phyloP scores from a whole-genome alignment of 768 basidiomycete species.

The Postia placenta region DNA sequence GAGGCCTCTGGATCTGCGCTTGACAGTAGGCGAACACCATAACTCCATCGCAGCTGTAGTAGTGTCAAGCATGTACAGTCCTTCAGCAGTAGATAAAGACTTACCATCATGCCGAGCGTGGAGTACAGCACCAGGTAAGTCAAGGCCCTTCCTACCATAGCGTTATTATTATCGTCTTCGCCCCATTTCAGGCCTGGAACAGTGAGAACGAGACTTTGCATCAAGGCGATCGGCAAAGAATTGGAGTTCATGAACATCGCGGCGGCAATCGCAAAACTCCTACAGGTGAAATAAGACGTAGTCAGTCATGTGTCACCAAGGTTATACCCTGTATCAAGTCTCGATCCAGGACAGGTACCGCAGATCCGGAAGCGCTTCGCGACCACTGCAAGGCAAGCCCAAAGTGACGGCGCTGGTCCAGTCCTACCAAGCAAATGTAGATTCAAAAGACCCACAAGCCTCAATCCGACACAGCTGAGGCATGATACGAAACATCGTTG shows the following conservation, averaged over 20 bases:
- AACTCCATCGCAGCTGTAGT: conserved; percentile 82
- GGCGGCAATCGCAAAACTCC: conserved; percentile 75
- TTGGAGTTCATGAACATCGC: conserved; percentile 95
- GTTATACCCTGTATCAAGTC: not conserved
- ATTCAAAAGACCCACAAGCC: too few species aligned
- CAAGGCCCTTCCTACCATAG: conserved; percentile 88
- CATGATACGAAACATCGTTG: too few species aligned
- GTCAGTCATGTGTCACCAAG: not conserved
- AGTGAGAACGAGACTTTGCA: conserved; percentile 83
- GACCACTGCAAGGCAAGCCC: too few species aligned
- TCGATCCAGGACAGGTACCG: too few species aligned
- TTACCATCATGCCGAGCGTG: conserved; percentile 91
- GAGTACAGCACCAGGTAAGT: conserved; percentile 90
- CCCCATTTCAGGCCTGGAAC: conserved; percentile 83
- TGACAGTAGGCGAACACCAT: conserved; percentile 78
- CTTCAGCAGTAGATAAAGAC: conserved; percentile 22
- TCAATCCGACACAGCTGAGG: too few species aligned
- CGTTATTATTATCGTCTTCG: conserved; percentile 69
- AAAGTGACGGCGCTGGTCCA: too few species aligned
- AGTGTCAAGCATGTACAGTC: not conserved
- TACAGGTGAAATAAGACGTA: conserved; percentile 20
- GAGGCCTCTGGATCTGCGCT: conserved; percentile 52
- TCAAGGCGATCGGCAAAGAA: conserved; percentile 89
- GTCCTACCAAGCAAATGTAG: too few species aligned
- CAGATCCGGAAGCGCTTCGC: too few species aligned